These are phyloP conservation scores for Tetrahymena elliotti DNA, from an alignment of 73 alveolate species.

Conservation along the genomic window DNA sequence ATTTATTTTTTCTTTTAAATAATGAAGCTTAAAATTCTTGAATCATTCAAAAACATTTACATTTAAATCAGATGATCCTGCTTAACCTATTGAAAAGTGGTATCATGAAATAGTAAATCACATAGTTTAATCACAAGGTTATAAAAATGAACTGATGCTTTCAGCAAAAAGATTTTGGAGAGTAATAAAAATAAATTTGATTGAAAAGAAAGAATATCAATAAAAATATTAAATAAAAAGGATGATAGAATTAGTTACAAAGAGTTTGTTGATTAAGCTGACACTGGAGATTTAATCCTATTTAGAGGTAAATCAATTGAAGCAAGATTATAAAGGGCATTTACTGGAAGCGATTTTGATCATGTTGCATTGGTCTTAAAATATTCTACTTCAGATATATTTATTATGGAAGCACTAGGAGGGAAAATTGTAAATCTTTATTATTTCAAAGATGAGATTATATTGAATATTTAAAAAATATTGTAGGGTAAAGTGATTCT, in stretches of 20 bases:
- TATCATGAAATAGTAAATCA: neutral
- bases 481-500: slow-evolving; percentile 10
- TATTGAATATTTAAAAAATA: too few relatives aligned
- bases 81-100: neutral
- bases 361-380: slow-evolving; percentile 72
- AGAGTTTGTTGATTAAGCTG: slow-evolving; percentile 37
- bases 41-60: neutral
- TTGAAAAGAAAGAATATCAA: neutral
- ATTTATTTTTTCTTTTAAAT: neutral
- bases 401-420: slow-evolving; percentile 63
- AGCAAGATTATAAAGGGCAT: slow-evolving; percentile 50
- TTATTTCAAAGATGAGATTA: neutral
- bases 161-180: neutral
- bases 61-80: neutral
- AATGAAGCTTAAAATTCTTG: neutral
- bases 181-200: neutral
- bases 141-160: neutral
- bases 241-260: slow-evolving; percentile 36
- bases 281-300: slow-evolving; percentile 72
- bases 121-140: neutral
- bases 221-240: neutral
- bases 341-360: slow-evolving; percentile 72
- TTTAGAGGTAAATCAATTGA: slow-evolving; percentile 57
- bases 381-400: slow-evolving; percentile 48
- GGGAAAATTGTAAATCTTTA: slow-evolving; percentile 49